Conservation (phyloP, 306 rosid species). For the Gleditsia sinensis region DNA sequence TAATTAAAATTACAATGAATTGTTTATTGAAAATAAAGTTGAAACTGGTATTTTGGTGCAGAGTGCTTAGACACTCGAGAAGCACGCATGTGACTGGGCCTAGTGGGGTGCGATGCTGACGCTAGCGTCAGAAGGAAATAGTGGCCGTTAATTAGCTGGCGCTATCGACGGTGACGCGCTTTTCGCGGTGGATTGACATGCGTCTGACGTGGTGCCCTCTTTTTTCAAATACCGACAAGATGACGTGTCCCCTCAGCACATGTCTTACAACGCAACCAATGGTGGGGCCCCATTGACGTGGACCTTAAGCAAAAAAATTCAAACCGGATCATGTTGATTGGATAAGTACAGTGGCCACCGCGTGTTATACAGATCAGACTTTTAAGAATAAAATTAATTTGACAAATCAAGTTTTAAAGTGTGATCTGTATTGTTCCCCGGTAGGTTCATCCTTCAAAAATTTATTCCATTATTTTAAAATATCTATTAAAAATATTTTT, state of each 20-base stretch:
- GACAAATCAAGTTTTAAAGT: too few species aligned
- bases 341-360: too few species aligned
- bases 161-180: constrained; percentile 40
- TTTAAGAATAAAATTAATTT: too few species aligned
- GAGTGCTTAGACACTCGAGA: too few species aligned
- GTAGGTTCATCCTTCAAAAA: too few species aligned
- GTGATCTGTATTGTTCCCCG: too few species aligned
- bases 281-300: constrained; percentile 45
- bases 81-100: not conserved
- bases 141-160: constrained; percentile 42
- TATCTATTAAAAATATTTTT: too few species aligned
- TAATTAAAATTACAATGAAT: too few species aligned
- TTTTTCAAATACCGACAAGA: constrained; percentile 11
- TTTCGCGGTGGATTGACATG: constrained; percentile 34
- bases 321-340: constrained; percentile 14
- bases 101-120: constrained; percentile 30
- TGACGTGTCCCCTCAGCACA: constrained; percentile 52
- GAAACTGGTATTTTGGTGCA: too few species aligned
- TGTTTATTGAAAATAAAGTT: too few species aligned
- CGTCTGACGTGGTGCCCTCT: constrained; percentile 50
- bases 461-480: too few species aligned
- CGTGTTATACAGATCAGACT: too few species aligned
- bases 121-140: constrained; percentile 8
- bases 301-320: constrained; percentile 20
- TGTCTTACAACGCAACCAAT: constrained; percentile 12